These are phyloP conservation scores for Emmonsiellopsis sp. DNA, from an alignment of 2,329 filamentous ascomycete genomes.

Conservation along the genomic window DNA sequence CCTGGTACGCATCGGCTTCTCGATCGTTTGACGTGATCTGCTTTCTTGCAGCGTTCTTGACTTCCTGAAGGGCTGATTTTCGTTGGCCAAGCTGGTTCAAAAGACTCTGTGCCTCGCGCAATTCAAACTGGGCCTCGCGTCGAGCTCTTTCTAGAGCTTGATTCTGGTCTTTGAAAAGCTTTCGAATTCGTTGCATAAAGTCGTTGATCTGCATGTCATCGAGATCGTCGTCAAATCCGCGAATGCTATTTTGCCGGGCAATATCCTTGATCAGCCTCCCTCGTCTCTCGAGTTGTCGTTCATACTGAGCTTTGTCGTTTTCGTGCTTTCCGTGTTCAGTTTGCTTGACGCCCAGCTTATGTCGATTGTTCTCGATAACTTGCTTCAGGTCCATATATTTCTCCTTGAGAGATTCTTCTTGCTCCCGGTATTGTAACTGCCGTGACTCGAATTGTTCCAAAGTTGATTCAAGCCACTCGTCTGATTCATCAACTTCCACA, in stretches of 20 bases:
- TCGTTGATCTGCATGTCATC: slow-evolving; percentile 62
- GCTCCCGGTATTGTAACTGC: slow-evolving; percentile 54
- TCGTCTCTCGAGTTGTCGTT: slow-evolving; percentile 65
- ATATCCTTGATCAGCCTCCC: slow-evolving; percentile 67
- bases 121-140: slow-evolving; percentile 62
- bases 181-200: slow-evolving; percentile 70
- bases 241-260: slow-evolving; percentile 66
- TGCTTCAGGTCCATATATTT: slow-evolving; percentile 56
- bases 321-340: slow-evolving; percentile 59
- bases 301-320: slow-evolving; percentile 78
- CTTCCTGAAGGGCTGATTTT: slow-evolving; percentile 62
- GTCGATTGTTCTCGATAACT: slow-evolving; percentile 39
- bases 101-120: slow-evolving; percentile 59
- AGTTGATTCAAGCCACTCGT: slow-evolving; percentile 62
- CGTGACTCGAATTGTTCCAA: slow-evolving; percentile 70
- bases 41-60: slow-evolving; percentile 62
- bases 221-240: slow-evolving; percentile 72
- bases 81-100: slow-evolving; percentile 67
- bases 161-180: slow-evolving; percentile 67
- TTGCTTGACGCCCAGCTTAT: slow-evolving; percentile 29
- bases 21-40: slow-evolving; percentile 66
- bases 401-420: slow-evolving; percentile 53
- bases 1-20: slow-evolving; percentile 57
- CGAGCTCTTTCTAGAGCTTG: slow-evolving; percentile 65
- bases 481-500: slow-evolving; percentile 67